These are phyloP conservation scores for Fraxinus floribunda DNA, from an alignment of 305 asterid species.

Conservation along the genomic window DNA sequence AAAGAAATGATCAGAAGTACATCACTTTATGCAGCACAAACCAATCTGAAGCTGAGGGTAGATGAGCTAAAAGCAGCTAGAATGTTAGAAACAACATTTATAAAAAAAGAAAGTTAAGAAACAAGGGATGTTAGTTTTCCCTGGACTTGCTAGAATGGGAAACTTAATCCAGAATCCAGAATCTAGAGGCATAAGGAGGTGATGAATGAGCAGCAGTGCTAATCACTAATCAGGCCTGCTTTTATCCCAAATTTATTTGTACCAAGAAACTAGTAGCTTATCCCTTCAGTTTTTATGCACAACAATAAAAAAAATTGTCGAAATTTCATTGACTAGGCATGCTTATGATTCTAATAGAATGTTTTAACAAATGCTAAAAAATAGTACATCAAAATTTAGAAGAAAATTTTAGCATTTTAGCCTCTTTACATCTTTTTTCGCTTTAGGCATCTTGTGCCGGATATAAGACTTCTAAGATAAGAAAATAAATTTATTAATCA, in stretches of 20 bases:
- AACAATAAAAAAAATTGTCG: neutral
- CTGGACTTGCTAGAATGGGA: neutral
- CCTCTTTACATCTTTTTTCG: neutral
- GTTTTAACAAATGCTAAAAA: constrained; percentile 2
- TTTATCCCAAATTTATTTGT: neutral
- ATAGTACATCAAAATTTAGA: neutral
- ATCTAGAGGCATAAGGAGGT: constrained; percentile 19
- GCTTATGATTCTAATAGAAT: constrained; percentile 1
- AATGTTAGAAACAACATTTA: neutral
- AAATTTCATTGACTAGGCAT: neutral
- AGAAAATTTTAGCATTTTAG: neutral
- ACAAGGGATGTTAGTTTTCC: neutral
- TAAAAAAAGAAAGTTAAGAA: neutral
- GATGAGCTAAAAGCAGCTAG: neutral
- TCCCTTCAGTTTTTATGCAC: neutral
- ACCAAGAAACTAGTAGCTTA: constrained; percentile 9
- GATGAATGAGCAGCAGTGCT: constrained; percentile 1
- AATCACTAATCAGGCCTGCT: constrained; percentile 6
- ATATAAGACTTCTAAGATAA: neutral
- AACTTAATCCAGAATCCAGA: constrained; percentile 4
- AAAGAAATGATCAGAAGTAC: neutral
- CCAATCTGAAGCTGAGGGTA: neutral
- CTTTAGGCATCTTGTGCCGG: neutral
- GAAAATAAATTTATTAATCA: neutral
- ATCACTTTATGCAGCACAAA: neutral